Evolutionary conservation across 2,329 filamentous ascomycete species (phyloP), one percentile per base, ranked within the genome.

Genomic region (Diaporthe vexans): DNA sequence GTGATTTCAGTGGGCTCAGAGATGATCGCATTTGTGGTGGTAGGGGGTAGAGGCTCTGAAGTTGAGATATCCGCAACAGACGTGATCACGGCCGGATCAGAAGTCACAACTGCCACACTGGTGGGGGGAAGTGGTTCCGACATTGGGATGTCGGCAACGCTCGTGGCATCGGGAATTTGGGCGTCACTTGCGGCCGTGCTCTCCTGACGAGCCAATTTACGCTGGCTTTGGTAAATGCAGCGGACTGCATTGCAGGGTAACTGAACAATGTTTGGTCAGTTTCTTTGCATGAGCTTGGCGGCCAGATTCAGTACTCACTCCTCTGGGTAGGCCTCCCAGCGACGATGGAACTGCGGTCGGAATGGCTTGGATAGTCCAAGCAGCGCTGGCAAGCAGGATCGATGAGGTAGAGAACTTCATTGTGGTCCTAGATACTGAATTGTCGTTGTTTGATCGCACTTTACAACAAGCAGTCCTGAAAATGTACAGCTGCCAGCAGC

Each of bases 401-500:
- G 43, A 35, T 51, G 61, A 21, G 13, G 19, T 4, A 6, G 11
- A 35, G 19, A 17, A 65, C 21, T 65, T 51, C 61, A 51, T 65
- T 37, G 19, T 65, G 43, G 37, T 40, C 11, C 15, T 40, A 40
- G 37, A 13, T 15, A 13, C 37, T 40, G 11, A 13, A 11, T 40
- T 40, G 37, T 40, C 37, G 37, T 40, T 13, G 37, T 40, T 40
- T 13, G 37, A 40, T 13, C 10, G 10, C 13, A 40, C 37, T 40
- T 40, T 40, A 40, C 37, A 40, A 40, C 37, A 40, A 40, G 10
- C 37, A 11, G 37, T n/a, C n/a, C n/a, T n/a, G 37, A 40, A 40
- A 40, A 40, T 40, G 37, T 4, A 65, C 8, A 65, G 61, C 61
- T 65, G 61, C 61, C 61, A 43, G 61, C 61, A 65, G 61, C 61